These are phyloP conservation scores for Sarcodon sp. DNA, from an alignment of 768 basidiomycete species.

Conservation along the genomic window DNA sequence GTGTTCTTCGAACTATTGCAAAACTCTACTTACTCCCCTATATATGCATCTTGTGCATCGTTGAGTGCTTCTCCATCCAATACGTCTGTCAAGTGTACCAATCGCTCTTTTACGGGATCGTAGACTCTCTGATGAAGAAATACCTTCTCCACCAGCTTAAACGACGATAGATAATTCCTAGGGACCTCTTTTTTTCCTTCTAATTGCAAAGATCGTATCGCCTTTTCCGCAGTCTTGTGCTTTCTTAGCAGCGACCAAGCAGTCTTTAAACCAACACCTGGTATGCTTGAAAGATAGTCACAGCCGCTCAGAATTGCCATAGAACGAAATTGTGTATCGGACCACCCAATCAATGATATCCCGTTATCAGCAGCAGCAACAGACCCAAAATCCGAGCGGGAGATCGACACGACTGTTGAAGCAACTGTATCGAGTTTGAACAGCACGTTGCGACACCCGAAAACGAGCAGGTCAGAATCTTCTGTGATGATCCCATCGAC, in stretches of 20 bases:
- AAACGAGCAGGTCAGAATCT: conserved; percentile 95
- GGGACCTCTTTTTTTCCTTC: conserved; percentile 85
- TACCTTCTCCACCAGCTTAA: conserved; percentile 77
- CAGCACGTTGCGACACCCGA: conserved; percentile 88
- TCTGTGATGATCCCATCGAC: conserved; percentile 94
- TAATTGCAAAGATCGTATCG: conserved; percentile 56
- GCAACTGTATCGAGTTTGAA: conserved; percentile 78
- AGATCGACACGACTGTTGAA: conserved; percentile 53
- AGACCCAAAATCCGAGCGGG: conserved; percentile 53
- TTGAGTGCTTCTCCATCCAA: conserved; percentile 42
- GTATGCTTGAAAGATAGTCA: conserved; percentile 85
- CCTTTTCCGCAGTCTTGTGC: conserved; percentile 78
- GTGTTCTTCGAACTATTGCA: background rate
- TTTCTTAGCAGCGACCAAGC: conserved; percentile 74
- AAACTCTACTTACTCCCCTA: conserved; percentile 42
- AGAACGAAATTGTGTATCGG: conserved; percentile 77
- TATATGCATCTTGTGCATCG: conserved; percentile 52
- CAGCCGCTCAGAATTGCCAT: conserved; percentile 93
- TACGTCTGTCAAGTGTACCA: conserved; percentile 60
- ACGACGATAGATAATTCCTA: conserved; percentile 57
- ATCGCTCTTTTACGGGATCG: conserved; percentile 47
- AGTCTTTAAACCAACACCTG: conserved; percentile 89
- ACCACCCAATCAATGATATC: conserved; percentile 81
- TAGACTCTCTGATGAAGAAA: conserved; percentile 92
- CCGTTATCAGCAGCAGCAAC: conserved; percentile 36